Percentiles rank a stretch among this genome's conserved stretches.
phyloP scores from a whole-genome alignment of 371 early-diverging fungal species.

The Mortierella sp. region DNA sequence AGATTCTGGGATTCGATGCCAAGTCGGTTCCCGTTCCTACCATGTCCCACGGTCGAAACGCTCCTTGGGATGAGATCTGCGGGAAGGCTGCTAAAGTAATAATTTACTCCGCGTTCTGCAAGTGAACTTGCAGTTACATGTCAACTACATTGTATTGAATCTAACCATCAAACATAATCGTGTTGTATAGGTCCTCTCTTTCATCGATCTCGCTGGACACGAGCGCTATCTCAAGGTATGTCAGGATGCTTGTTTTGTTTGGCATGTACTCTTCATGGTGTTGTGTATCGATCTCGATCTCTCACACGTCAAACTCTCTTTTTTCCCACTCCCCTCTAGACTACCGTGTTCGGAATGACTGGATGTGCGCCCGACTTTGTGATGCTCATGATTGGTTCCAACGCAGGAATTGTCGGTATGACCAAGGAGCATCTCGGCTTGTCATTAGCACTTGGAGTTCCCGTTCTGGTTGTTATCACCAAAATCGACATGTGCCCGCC shows the following conservation, averaged over 20 bases:
- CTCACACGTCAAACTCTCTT: background rate
- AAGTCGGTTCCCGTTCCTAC: constrained; percentile 69
- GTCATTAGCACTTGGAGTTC: constrained; percentile 87
- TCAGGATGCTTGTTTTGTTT: background rate
- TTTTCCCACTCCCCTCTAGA: constrained; percentile 51
- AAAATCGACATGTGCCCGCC: constrained; percentile 94
- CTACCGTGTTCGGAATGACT: constrained; percentile 95
- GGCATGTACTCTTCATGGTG: background rate
- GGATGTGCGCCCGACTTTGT: constrained; percentile 92
- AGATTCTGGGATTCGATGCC: constrained; percentile 90
- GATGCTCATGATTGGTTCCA: constrained; percentile 93
- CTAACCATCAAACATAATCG: background rate
- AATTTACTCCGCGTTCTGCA: background rate
- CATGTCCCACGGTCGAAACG: constrained; percentile 67
- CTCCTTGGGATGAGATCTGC: constrained; percentile 90
- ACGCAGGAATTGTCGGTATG: constrained; percentile 95
- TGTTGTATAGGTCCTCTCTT: constrained; percentile 70
- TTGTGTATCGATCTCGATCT: background rate
- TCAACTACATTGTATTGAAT: too few relatives aligned
- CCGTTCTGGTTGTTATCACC: constrained; percentile 92
- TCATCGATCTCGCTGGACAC: constrained; percentile 94
- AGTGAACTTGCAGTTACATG: background rate
- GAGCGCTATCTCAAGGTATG: constrained; percentile 89
- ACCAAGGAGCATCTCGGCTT: constrained; percentile 94
- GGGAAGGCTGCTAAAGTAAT: constrained; percentile 74